phyloP scores from a whole-genome alignment of 2,329 filamentous ascomycete species.

The Penicillium crustosum region DNA sequence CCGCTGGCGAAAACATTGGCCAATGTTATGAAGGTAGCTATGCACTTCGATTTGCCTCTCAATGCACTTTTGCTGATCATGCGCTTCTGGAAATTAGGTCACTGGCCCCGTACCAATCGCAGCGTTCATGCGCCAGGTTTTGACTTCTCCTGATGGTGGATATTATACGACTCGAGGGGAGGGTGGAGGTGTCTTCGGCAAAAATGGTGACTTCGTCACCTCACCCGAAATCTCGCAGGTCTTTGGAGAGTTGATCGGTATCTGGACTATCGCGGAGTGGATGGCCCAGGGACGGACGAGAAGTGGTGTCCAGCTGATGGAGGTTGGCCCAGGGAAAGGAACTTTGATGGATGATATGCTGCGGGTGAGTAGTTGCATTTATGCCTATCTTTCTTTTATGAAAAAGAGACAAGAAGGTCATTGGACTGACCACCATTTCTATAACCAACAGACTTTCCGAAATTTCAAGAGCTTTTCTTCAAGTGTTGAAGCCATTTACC shows the following conservation, averaged over 20 bases:
- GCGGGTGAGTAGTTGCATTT: constrained; percentile 59
- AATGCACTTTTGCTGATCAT: constrained; percentile 5
- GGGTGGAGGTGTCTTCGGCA: constrained; percentile 83
- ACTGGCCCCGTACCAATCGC: constrained; percentile 91
- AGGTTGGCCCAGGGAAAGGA: constrained; percentile 89
- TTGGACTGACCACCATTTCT: constrained; percentile 5
- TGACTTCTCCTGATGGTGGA: constrained; percentile 84
- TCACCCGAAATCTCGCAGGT: constrained; percentile 97
- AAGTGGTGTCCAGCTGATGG: constrained; percentile 80
- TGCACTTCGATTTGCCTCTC: neutral
- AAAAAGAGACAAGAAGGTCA: neutral
- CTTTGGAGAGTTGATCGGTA: constrained; percentile 88
- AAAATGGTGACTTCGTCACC: constrained; percentile 91
- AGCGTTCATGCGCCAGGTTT: constrained; percentile 97
- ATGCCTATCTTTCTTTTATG: neutral
- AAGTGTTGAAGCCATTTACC: constrained; percentile 81
- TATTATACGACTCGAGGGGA: constrained; percentile 81
- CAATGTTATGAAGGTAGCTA: constrained; percentile 75
- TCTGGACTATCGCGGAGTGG: constrained; percentile 98
- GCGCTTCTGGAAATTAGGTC: constrained; percentile 53
- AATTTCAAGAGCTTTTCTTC: constrained; percentile 76
- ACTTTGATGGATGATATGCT: constrained; percentile 97
- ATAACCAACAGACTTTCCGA: constrained; percentile 65
- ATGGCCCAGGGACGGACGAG: constrained; percentile 78
- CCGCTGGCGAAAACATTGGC: constrained; percentile 84